phyloP scores from a whole-genome alignment of 2,329 filamentous ascomycete species.

The Aspergillus pseudoglaucus region DNA sequence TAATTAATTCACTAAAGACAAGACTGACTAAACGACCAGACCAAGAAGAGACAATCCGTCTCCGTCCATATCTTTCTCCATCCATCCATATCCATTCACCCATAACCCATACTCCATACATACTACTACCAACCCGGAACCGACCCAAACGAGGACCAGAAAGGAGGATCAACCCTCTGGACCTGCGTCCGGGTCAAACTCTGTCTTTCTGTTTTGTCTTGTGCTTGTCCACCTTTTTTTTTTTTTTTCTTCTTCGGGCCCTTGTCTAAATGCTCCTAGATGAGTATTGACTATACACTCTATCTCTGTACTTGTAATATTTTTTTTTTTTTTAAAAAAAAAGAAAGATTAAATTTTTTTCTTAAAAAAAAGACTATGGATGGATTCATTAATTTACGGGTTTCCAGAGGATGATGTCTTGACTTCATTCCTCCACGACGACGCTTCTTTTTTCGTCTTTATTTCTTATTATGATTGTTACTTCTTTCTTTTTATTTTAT shows the following conservation, averaged over 20 bases:
- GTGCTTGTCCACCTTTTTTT: constrained; percentile 5
- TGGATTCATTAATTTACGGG: no score
- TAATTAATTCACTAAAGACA: no score
- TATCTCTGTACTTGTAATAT: no score
- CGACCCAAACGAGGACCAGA: constrained; percentile 26
- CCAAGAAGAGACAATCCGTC: constrained; percentile 20
- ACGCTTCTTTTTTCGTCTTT: neutral
- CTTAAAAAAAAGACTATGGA: no score
- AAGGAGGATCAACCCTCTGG: constrained; percentile 34
- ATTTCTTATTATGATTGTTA: neutral
- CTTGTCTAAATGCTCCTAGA: no score
- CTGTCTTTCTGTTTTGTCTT: constrained; percentile 8
- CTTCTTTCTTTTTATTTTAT: no score
- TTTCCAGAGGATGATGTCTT: neutral
- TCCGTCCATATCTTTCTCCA: constrained; percentile 7
- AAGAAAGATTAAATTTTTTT: no score
- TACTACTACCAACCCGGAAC: constrained; percentile 20
- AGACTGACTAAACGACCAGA: constrained; percentile 8
- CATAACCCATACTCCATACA: no score
- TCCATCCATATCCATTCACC: no score
- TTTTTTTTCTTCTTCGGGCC: neutral
- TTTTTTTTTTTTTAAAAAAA: neutral
- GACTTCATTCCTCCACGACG: neutral
- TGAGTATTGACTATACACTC: no score
- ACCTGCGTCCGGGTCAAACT: constrained; percentile 36